phyloP scores from a whole-genome alignment of 106 monocot genomes.

The Platanthera zijinensis region DNA sequence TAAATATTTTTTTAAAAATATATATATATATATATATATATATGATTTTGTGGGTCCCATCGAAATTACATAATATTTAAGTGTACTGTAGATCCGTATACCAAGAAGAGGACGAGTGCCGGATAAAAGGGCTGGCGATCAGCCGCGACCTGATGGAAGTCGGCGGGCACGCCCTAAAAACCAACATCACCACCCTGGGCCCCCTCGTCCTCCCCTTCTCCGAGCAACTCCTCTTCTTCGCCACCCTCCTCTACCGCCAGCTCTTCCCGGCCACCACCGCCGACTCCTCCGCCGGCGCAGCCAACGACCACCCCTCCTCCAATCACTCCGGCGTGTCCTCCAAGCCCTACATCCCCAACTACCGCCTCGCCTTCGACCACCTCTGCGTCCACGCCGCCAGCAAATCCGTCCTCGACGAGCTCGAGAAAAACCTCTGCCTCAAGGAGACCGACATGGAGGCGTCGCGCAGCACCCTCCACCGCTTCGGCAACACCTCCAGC shows the following conservation, averaged over 20 bases:
- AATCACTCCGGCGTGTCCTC: conserved; percentile 6
- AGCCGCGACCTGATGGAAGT: conserved; percentile 53
- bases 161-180: conserved; percentile 51
- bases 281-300: neutral
- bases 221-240: conserved; percentile 61
- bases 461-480: conserved; percentile 43
- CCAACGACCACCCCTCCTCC: neutral
- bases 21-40: too few relatives aligned
- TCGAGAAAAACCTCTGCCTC: conserved; percentile 60
- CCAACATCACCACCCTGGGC: conserved; percentile 63
- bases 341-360: conserved; percentile 80
- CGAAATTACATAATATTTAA: too few relatives aligned
- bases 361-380: conserved; percentile 92
- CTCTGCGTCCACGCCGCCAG: conserved; percentile 91
- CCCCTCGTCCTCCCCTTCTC: conserved; percentile 63
- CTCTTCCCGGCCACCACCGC: conserved; percentile 15
- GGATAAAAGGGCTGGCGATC: conserved; percentile 43
- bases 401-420: conserved; percentile 73
- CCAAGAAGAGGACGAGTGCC: conserved; percentile 54
- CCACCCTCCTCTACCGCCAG: conserved; percentile 35
- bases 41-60: too few relatives aligned
- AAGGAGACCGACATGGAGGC: conserved; percentile 52
- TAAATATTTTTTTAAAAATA: too few relatives aligned
- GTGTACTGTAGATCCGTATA: conserved; percentile 23
- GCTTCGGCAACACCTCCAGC: conserved; percentile 77